A percentile compares a stretch with the other conserved stretches of the same genome.
phyloP scores from a whole-genome alignment of 192 early-diverging fungal genomes.

The Lobosporangium transversale region DNA sequence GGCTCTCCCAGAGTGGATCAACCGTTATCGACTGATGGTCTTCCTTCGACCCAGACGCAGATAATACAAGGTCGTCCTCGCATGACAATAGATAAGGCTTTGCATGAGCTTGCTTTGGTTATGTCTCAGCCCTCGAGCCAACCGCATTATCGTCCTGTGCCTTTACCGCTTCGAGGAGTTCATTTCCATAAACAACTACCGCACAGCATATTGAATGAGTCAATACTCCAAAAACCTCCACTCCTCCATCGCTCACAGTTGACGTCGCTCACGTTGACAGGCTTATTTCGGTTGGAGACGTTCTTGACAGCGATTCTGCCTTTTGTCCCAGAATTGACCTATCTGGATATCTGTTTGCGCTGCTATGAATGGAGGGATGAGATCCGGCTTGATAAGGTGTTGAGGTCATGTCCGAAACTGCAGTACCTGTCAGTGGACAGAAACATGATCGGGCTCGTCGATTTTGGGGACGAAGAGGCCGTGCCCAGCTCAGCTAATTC shows the following conservation, averaged over 20 bases:
- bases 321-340: constrained; percentile 25
- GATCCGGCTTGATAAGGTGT: constrained; percentile 20
- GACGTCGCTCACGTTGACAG: constrained; percentile 15
- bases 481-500: not conserved
- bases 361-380: constrained; percentile 32
- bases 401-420: constrained; percentile 32
- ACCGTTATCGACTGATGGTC: not conserved
- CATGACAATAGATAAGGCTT: not conserved
- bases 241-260: constrained; percentile 9
- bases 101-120: not conserved
- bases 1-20: no score
- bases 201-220: no score
- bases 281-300: constrained; percentile 15
- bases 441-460: constrained; percentile 25
- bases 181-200: not conserved
- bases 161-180: not conserved
- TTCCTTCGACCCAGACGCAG: not conserved
- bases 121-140: not conserved
- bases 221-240: not conserved
- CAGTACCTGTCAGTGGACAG: constrained; percentile 27
- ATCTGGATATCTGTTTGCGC: constrained; percentile 14
- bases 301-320: constrained; percentile 21
- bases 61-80: not conserved
- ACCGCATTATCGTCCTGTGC: not conserved
- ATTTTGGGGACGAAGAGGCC: constrained; percentile 4